Evolutionary conservation across 371 early-diverging fungal genomes (phyloP).

Genomic region (Chytridium lagenaria): DNA sequence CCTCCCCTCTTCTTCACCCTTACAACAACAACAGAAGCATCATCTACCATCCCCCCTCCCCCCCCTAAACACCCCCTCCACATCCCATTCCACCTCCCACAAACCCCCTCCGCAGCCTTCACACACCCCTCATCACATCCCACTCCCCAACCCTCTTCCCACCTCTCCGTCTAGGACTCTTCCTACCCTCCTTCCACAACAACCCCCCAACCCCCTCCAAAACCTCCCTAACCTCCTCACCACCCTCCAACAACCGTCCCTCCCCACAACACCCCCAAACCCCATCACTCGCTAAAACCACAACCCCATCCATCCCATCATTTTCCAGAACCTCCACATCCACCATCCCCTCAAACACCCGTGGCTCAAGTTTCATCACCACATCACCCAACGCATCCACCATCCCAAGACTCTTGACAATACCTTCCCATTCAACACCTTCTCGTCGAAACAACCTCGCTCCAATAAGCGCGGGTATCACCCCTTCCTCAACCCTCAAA

Average conservation of each 20-base stretch:
- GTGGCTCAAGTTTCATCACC: slow-evolving; percentile 27
- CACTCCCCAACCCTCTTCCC: not conserved
- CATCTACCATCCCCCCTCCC: not conserved
- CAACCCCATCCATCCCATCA: not conserved
- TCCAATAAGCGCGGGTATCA: not conserved
- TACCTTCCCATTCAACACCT: not conserved
- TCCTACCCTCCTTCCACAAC: not conserved
- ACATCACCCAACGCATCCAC: slow-evolving; percentile 35
- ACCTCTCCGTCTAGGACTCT: not conserved
- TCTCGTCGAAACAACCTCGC: slow-evolving; percentile 31
- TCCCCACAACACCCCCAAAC: slow-evolving; percentile 22
- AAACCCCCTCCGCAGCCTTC: not conserved
- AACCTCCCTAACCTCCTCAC: not conserved
- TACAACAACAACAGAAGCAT: not conserved
- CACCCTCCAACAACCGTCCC: not conserved
- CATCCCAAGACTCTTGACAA: slow-evolving; percentile 12
- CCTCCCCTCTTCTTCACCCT: not conserved
- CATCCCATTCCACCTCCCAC: not conserved
- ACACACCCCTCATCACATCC: not conserved
- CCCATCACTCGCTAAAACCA: slow-evolving; percentile 35
- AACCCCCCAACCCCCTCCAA: not conserved
- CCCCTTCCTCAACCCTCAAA: not conserved
- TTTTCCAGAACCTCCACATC: slow-evolving; percentile 15
- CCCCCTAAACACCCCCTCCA: not conserved
- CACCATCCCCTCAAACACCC: slow-evolving; percentile 26